These are phyloP conservation scores for Pythium dissotocum DNA, from an alignment of 352 stramenopile species.

Conservation along the genomic window DNA sequence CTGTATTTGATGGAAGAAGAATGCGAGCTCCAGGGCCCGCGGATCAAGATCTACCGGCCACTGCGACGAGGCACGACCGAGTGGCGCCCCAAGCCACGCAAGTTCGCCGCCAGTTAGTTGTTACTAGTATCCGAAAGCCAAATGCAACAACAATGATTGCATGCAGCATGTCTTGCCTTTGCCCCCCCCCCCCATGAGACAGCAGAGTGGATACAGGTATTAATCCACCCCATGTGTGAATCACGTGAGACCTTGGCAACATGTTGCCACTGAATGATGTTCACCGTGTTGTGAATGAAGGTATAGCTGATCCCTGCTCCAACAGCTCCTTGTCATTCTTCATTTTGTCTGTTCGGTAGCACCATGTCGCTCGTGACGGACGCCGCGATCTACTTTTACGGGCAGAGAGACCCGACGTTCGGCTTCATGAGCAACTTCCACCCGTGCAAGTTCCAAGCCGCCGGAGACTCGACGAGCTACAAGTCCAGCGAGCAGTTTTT, in stretches of 20 bases:
- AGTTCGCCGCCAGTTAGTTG: constrained; percentile 40
- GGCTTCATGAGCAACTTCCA: constrained; percentile 70
- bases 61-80: constrained; percentile 51
- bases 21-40: constrained; percentile 52
- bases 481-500: constrained; percentile 76
- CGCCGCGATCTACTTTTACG: constrained; percentile 60
- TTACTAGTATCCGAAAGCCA: not conserved
- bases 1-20: constrained; percentile 65
- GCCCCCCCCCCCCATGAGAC: too few species aligned
- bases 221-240: too few species aligned
- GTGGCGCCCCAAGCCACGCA: constrained; percentile 73
- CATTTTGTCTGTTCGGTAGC: not conserved
- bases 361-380: constrained; percentile 28
- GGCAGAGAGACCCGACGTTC: constrained; percentile 34
- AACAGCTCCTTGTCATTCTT: constrained; percentile 10
- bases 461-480: constrained; percentile 30
- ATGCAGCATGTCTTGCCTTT: too few species aligned
- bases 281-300: constrained; percentile 12
- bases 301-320: not conserved
- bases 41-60: constrained; percentile 63
- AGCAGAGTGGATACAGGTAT: too few species aligned
- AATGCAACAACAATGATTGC: not conserved
- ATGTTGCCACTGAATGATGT: constrained; percentile 1
- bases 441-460: constrained; percentile 49
- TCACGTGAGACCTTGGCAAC: too few species aligned